Evolutionary conservation across 257 asterid species (phyloP).

Genomic region (Coffea canephora): DNA sequence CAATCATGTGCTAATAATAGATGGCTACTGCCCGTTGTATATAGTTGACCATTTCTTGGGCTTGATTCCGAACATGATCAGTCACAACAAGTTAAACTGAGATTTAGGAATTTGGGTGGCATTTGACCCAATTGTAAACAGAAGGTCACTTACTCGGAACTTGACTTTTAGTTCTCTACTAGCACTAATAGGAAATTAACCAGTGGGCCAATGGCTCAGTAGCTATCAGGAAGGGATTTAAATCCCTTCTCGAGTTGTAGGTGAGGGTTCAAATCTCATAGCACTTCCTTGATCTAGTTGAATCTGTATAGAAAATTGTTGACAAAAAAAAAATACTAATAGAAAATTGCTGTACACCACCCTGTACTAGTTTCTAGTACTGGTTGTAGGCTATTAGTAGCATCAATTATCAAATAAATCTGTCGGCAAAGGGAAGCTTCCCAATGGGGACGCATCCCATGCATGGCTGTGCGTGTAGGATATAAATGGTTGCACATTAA

Average conservation of each 20-base stretch:
- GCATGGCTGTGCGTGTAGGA: not conserved
- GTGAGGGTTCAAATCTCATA: too few relatives aligned
- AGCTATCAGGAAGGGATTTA: too few relatives aligned
- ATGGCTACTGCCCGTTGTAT: not conserved
- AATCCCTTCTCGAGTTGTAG: too few relatives aligned
- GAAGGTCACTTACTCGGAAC: not conserved
- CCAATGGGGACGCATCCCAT: not conserved
- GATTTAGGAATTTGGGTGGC: not conserved
- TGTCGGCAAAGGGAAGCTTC: slow-evolving; percentile 21
- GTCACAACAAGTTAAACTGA: not conserved
- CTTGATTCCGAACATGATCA: not conserved
- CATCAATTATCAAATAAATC: not conserved
- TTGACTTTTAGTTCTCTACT: not conserved
- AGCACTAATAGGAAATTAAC: not conserved
- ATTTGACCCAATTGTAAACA: not conserved
- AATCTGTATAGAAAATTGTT: too few relatives aligned
- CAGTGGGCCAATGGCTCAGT: too few relatives aligned
- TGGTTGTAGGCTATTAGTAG: not conserved
- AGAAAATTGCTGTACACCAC: too few relatives aligned
- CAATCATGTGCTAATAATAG: not conserved
- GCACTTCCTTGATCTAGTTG: too few relatives aligned
- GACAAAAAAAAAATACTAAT: not conserved
- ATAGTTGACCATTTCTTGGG: not conserved
- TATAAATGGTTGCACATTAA: slow-evolving; percentile 15
- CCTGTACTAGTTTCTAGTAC: too few relatives aligned